phyloP scores from a whole-genome alignment of 257 asterid genomes.

The Avicennia marina region DNA sequence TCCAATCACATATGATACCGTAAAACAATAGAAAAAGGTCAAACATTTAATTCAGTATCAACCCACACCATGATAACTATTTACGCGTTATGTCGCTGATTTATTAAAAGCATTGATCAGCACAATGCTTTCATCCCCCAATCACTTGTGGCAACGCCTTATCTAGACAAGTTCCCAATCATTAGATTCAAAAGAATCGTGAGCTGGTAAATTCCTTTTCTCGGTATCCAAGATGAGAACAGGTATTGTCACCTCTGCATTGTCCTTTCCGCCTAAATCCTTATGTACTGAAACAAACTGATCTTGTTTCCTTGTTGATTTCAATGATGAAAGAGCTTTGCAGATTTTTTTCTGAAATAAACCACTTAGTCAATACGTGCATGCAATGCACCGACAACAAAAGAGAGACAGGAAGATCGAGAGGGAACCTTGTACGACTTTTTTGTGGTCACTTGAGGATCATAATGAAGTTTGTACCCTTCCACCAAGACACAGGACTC shows the following conservation, averaged over 20 bases:
- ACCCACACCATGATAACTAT: no score
- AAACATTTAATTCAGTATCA: no score
- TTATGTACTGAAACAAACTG: not conserved
- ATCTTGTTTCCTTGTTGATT: not conserved
- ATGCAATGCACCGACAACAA: not conserved
- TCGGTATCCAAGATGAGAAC: not conserved
- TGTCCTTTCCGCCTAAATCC: not conserved
- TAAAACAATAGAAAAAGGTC: no score
- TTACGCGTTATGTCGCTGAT: no score
- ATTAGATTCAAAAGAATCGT: not conserved
- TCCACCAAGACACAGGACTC: not conserved
- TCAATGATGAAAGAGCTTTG: constrained; percentile 2
- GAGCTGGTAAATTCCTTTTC: not conserved
- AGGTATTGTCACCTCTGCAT: not conserved
- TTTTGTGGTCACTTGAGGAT: not conserved
- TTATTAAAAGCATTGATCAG: no score
- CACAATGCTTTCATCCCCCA: no score
- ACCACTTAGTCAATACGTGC: not conserved
- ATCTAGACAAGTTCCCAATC: not conserved
- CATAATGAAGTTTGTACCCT: not conserved
- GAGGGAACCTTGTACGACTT: not conserved
- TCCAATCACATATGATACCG: no score
- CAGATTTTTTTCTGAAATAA: not conserved
- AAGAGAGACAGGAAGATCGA: not conserved
- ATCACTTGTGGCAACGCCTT: no score